phyloP scores from a whole-genome alignment of 805 yeast species.

The Starmera amethionina region DNA sequence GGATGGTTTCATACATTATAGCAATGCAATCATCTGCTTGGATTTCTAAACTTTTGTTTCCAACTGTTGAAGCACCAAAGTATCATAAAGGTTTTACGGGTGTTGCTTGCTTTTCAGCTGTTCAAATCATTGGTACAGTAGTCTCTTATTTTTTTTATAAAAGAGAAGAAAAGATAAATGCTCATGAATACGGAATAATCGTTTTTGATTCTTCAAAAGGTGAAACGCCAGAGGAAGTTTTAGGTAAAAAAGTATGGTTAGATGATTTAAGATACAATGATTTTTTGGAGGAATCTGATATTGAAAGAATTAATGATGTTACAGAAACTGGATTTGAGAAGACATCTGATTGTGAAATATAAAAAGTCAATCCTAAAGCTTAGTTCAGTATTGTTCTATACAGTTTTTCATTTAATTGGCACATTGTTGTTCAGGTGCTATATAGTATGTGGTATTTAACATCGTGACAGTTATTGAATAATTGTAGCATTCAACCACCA shows the following conservation, averaged over 20 bases:
- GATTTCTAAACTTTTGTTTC: slow-evolving; percentile 28
- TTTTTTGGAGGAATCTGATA: background rate
- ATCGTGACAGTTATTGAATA: too few species aligned
- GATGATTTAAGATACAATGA: background rate
- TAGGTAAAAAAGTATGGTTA: background rate
- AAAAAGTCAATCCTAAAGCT: too few species aligned
- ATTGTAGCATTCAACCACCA: too few species aligned
- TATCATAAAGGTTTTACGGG: slow-evolving; percentile 43
- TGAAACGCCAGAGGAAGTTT: slow-evolving; percentile 3
- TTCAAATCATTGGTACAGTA: slow-evolving; percentile 15
- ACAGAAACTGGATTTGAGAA: too few species aligned
- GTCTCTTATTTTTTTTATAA: slow-evolving; percentile 27
- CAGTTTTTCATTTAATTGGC: too few species aligned
- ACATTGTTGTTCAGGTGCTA: too few species aligned
- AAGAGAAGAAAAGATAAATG: slow-evolving; percentile 25
- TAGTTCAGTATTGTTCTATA: too few species aligned
- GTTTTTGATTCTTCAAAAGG: slow-evolving; percentile 15
- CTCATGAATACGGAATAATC: slow-evolving; percentile 26
- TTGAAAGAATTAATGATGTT: background rate
- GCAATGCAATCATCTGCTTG: slow-evolving; percentile 47
- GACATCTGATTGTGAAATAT: too few species aligned
- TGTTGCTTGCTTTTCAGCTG: slow-evolving; percentile 28
- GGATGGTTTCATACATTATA: slow-evolving; percentile 36
- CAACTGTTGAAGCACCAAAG: slow-evolving; percentile 46
- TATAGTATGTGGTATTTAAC: too few species aligned